phyloP scores from a whole-genome alignment of 78 protist species.

The Diacronema lutheri region DNA sequence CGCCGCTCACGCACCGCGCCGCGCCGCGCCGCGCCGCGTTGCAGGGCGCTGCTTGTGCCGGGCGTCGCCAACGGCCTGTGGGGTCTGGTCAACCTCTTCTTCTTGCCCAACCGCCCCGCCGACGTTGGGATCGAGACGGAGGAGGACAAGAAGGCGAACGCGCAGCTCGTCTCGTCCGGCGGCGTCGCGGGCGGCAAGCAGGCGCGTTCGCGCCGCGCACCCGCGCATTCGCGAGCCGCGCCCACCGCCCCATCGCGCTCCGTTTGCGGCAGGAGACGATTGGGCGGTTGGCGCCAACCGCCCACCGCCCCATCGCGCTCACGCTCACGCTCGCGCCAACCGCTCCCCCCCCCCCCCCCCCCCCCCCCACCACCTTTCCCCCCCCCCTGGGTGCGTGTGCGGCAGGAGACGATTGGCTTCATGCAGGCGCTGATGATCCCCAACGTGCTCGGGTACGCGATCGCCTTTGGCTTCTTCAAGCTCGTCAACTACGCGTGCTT shows the following conservation, averaged over 20 bases:
- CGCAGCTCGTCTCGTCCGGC: background rate
- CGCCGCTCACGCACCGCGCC: too few species aligned
- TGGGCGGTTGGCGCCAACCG: background rate
- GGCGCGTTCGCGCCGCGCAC: background rate
- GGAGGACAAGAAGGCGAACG: background rate
- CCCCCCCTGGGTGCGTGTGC: too few species aligned
- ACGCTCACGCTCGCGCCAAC: too few species aligned
- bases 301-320: too few species aligned
- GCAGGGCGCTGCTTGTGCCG: background rate
- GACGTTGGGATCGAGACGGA: background rate
- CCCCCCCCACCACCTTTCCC: too few species aligned
- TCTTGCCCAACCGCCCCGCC: background rate
- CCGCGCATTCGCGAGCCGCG: too few species aligned
- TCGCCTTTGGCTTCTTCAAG: constrained; percentile 12
- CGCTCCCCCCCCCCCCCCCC: background rate
- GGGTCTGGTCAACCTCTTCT: background rate
- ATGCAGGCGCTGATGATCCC: constrained; percentile 12
- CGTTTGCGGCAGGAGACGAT: too few species aligned
- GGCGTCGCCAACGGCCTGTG: background rate
- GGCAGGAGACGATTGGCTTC: background rate
- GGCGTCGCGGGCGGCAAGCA: background rate
- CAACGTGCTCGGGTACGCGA: background rate
- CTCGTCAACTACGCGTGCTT: constrained; percentile 18
- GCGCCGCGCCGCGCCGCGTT: too few species aligned
- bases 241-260: too few species aligned